phyloP scores from a whole-genome alignment of 1,284 basidiomycete genomes.

The Coniferiporia weirii region DNA sequence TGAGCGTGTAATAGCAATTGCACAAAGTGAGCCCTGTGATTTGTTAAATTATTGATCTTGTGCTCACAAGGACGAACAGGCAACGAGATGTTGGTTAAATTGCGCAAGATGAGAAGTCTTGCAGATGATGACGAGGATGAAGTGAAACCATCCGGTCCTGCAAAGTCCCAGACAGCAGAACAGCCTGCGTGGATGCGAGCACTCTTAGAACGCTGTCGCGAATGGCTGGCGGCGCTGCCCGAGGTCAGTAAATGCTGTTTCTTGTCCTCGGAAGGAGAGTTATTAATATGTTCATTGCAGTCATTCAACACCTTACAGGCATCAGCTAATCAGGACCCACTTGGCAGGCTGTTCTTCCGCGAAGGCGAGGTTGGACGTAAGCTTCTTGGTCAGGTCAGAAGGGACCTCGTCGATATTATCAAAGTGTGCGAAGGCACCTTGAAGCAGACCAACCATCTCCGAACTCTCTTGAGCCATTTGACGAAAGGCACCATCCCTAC shows the following conservation, averaged over 20 bases:
- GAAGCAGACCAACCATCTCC: conserved; percentile 93
- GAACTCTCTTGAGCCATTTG: conserved; percentile 79
- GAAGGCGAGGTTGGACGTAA: conserved; percentile 78
- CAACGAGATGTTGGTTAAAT: conserved; percentile 74
- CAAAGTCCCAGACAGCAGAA: conserved; percentile 57
- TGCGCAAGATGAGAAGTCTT: conserved; percentile 88
- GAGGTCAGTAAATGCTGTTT: conserved; percentile 41
- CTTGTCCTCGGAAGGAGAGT: neutral
- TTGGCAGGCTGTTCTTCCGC: conserved; percentile 85
- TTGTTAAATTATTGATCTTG: conserved; percentile 8
- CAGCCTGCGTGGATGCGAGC: conserved; percentile 93
- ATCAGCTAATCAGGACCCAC: conserved; percentile 72
- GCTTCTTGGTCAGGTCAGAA: conserved; percentile 71
- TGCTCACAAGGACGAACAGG: conserved; percentile 42
- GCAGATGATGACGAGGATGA: conserved; percentile 85
- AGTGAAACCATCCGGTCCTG: conserved; percentile 41
- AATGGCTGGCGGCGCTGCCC: conserved; percentile 79
- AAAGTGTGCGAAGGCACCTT: conserved; percentile 81
- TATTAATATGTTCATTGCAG: conserved; percentile 32
- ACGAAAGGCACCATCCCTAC: conserved; percentile 87
- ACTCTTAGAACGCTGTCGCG: conserved; percentile 71
- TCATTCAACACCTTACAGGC: conserved; percentile 59
- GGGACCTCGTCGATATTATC: conserved; percentile 76
- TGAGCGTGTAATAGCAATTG: conserved; percentile 84
- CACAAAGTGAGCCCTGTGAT: conserved; percentile 61